Evolutionary conservation across 2,329 filamentous ascomycete genomes (phyloP).

Genomic region (Phialemoniopsis sp.): DNA sequence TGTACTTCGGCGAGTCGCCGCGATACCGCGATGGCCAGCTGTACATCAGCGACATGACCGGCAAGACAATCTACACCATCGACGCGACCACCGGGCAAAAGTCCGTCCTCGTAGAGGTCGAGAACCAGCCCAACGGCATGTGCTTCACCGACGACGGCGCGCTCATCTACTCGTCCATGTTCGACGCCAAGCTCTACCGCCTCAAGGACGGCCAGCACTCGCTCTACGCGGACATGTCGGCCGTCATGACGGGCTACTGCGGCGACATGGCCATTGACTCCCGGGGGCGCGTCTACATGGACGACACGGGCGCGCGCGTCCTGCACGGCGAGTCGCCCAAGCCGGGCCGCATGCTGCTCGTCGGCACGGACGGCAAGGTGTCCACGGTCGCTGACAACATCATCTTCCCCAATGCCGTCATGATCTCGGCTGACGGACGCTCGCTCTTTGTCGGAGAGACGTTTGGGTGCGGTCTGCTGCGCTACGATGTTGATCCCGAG

Average conservation of each 20-base stretch:
- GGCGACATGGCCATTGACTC: constrained; percentile 2
- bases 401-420: neutral
- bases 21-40: constrained; percentile 1
- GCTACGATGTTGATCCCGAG: neutral
- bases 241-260: constrained; percentile 1
- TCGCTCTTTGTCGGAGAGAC: neutral
- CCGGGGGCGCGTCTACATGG: neutral
- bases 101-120: neutral
- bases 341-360: constrained; percentile 1
- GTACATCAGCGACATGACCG: constrained; percentile 2
- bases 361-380: neutral
- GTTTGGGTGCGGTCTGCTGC: neutral
- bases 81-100: neutral
- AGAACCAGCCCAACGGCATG: constrained; percentile 2
- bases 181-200: constrained; percentile 2
- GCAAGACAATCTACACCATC: constrained; percentile 1
- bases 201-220: neutral
- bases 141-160: constrained; percentile 1
- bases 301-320: constrained; percentile 1
- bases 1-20: constrained; percentile 2
- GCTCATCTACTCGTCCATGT: constrained; percentile 4
- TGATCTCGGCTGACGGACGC: neutral
- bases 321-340: constrained; percentile 1
- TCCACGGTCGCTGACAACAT: neutral
- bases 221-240: constrained; percentile 1